Evolutionary conservation across 768 basidiomycete genomes (phyloP).

Genomic region (Agaricus blazei): DNA sequence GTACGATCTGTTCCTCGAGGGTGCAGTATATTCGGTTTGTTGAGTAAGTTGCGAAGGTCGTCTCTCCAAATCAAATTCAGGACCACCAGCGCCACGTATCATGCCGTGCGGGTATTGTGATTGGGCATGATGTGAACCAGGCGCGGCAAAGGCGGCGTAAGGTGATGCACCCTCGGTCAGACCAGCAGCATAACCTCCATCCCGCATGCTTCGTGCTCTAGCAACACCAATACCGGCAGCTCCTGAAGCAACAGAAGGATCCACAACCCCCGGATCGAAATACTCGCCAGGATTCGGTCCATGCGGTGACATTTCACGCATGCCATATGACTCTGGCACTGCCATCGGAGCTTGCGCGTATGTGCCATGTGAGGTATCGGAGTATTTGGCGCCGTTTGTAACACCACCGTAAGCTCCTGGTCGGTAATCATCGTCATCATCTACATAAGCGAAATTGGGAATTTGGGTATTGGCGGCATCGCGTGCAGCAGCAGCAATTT

Average conservation of each 20-base stretch:
- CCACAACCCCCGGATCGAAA: constrained; percentile 17
- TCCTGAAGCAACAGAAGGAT: constrained; percentile 15
- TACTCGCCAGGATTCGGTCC: constrained; percentile 26
- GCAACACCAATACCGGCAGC: constrained; percentile 39
- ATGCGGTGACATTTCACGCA: constrained; percentile 35
- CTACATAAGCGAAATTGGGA: constrained; percentile 47
- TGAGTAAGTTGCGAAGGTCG: constrained; percentile 4
- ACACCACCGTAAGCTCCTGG: constrained; percentile 17
- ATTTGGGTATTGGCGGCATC: constrained; percentile 49
- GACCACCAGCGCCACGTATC: constrained; percentile 3
- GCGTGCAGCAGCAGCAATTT: constrained; percentile 66
- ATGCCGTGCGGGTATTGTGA: constrained; percentile 8
- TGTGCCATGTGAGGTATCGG: constrained; percentile 56
- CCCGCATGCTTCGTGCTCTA: constrained; percentile 31
- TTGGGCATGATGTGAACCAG: constrained; percentile 12
- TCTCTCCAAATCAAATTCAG: constrained; percentile 4
- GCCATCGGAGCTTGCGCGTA: constrained; percentile 43
- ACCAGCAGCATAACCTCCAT: constrained; percentile 24
- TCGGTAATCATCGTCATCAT: constrained; percentile 40
- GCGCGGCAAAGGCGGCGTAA: constrained; percentile 34
- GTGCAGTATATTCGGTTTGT: constrained; percentile 3
- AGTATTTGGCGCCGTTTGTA: constrained; percentile 23
- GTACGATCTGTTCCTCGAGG: constrained; percentile 5
- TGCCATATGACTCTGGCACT: constrained; percentile 38
- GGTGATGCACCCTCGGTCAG: constrained; percentile 32